A percentile compares a stretch with the other conserved stretches of the same genome.
Conservation (phyloP, 2,329 filamentous ascomycete species). For the Exophiala bonariae region DNA sequence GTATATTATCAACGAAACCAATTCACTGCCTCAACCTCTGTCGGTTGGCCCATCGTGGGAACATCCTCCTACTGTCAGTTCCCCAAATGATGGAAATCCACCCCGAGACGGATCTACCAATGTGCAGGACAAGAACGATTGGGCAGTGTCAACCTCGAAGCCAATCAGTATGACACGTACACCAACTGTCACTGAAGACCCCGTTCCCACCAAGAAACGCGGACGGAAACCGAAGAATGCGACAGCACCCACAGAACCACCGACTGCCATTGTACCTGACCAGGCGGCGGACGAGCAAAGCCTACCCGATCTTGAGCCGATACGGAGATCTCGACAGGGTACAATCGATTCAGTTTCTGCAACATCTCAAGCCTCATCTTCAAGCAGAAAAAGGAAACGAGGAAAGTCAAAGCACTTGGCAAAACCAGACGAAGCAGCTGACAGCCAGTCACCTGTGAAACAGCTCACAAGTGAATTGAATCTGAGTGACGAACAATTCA, state of each 20-base stretch:
- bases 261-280: conserved; percentile 4
- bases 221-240: conserved; percentile 25
- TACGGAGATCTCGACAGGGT: conserved; percentile 12
- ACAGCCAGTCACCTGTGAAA: conserved; percentile 13
- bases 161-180: neutral
- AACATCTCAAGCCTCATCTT: conserved; percentile 19
- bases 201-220: conserved; percentile 20
- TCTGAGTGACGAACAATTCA: conserved; percentile 26
- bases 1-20: too few relatives aligned
- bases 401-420: conserved; percentile 14
- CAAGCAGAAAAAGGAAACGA: conserved; percentile 16
- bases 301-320: conserved; percentile 4
- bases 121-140: too few relatives aligned
- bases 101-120: too few relatives aligned
- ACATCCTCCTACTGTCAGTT: too few relatives aligned
- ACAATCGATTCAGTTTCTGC: conserved; percentile 25
- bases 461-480: conserved; percentile 22
- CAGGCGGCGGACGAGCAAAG: conserved; percentile 17
- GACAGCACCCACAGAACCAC: conserved; percentile 7
- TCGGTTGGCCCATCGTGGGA: too few relatives aligned
- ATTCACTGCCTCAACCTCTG: too few relatives aligned
- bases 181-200: conserved; percentile 6
- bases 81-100: too few relatives aligned
- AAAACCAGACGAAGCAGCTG: neutral
- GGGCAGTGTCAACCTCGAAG: neutral